Evolutionary conservation across 148 eudicot species (phyloP), one percentile per base, ranked within the genome.

Genomic region (Silene conica): DNA sequence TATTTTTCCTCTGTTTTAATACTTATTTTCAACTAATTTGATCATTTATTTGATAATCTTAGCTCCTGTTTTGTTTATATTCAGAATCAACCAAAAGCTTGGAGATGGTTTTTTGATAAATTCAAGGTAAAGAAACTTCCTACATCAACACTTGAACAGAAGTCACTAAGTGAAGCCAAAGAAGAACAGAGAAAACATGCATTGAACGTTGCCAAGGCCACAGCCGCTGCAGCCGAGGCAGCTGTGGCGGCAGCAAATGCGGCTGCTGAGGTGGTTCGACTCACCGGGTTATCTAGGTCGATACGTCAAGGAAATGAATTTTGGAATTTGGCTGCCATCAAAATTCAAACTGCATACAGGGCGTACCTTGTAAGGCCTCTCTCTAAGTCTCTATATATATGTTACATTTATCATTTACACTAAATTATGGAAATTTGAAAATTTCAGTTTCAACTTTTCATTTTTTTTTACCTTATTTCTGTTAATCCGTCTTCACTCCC

Each of bases 201-300:
- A 3, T 20, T 89, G 78, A 91, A 87, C 55, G 97, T 88, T 55
- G 97, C 98, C 5, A 71, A 80, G 18, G 97, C 96, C 21, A 91
- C 91, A 0, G 90, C 97, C 0, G 97, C 86, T 1, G 98, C 98
- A 4, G 98, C 97, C 3, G 91, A 95, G 77, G 98, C 94, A 3
- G 98, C 98, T 3, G 82, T 94, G 28, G 92, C 87, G 1, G 97
- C 98, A 8, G 98, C 98, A 25, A 86, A 85, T 69, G 98, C 97
- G 12, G 98, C 98, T 15, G 92, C 91, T 2, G 92, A 90, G 79
- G 91, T 89, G 21, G 97, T 92, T 73, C 85, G 89, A 10, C 88
- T 91, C 11, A 85, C 97, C 0, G 79, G 81, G 11, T 66, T 79
- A 46, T 82, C 89, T 21, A 61, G 72, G 20, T 77, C 77, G 3